Base-by-base conservation (phyloP, 441 rosid genomes). In the Cnidoscolus chayamansa region DNA sequence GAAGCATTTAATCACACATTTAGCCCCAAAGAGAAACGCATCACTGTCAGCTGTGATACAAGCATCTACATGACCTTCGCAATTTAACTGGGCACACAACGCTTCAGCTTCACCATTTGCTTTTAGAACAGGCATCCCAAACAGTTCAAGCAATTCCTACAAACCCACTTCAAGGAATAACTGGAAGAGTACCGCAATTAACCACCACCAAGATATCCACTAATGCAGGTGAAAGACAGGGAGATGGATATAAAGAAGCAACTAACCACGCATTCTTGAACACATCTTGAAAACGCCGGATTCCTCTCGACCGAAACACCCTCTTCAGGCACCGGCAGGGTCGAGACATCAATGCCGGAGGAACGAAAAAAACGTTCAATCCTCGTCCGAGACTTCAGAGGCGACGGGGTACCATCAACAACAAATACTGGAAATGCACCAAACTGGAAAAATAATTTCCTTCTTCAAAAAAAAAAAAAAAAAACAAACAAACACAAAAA, bases 21-120 rank as follows among this genome's bases (percentile, higher is more conserved):
- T 84, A 64, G 98, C 96, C 72, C 97, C 97, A 80, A 80, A 94
- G 57, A 94, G 92, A 78, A 94, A 92, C 20, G 96, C 94, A 82
- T 94, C 99, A 72, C 96, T 90, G 58, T 92, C 99, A 76, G 94
- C 84, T 15, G 98, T 92, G 71, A 94, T 86, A 84, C 96, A 92
- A 69, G 97, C 96, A 84, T 88, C 92, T 2, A 94, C 99, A 79
- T 53, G 76, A 63, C 98, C 98, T 75, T 86, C 82, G 16, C 61
- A 73, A 72, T 92, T 94, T 74, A 94, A 76, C 81, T 89, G 94
- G 5, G 94, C 97, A 73, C 98, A 94, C 70, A 90, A 81, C 31
- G 93, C 98, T 82, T 94, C 98, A 80, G 98, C 99, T 83, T 94
- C 99, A 43, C 96, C 94, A 43, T 81, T 84, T 6, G 97, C 96